These are phyloP conservation scores for Annulohypoxylon maeteangense DNA, from an alignment of 495 filamentous ascomycete species.

Conservation along the genomic window DNA sequence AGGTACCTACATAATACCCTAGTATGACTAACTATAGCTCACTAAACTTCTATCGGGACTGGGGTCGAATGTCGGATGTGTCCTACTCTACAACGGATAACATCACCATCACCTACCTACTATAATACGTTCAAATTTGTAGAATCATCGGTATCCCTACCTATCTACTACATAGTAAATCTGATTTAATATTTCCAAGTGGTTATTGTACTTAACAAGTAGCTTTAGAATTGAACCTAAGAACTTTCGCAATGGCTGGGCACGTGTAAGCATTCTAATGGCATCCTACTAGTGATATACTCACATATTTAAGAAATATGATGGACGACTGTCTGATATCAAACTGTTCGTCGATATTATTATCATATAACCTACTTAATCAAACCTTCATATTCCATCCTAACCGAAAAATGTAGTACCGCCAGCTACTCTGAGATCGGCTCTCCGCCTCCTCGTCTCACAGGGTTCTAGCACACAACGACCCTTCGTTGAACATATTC, in stretches of 20 bases:
- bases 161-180: too few relatives aligned
- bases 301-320: constrained; percentile 30
- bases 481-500: constrained; percentile 39
- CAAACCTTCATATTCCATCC: neutral
- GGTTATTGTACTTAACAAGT: neutral
- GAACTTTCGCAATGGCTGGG: constrained; percentile 28
- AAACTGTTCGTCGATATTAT: constrained; percentile 25
- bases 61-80: neutral
- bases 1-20: neutral
- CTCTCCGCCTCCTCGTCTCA: constrained; percentile 39
- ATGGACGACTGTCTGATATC: constrained; percentile 45
- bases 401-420: constrained; percentile 29
- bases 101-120: neutral
- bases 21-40: neutral
- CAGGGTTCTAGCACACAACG: constrained; percentile 37
- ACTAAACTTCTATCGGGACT: neutral
- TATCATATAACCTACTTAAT: neutral
- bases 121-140: too few relatives aligned
- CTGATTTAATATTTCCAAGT: too few relatives aligned
- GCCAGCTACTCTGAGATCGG: constrained; percentile 34
- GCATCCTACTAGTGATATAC: neutral
- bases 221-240: neutral
- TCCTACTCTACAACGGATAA: too few relatives aligned
- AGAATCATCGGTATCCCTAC: too few relatives aligned
- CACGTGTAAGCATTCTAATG: constrained; percentile 32